These are phyloP conservation scores for Termitomyces sp. DNA, from an alignment of 768 basidiomycete genomes.

Conservation along the genomic window DNA sequence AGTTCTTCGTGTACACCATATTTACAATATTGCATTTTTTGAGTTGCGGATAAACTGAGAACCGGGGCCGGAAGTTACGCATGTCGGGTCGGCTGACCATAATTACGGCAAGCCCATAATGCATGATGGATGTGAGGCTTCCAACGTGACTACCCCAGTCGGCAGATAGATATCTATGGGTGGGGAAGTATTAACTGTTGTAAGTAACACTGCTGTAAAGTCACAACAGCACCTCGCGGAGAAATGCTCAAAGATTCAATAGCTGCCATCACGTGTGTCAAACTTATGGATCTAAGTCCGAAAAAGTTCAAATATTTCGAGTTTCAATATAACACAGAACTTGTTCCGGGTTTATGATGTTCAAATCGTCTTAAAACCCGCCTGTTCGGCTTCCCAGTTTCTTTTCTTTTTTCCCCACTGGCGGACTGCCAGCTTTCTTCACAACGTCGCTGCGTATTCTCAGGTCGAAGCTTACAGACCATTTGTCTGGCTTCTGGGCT, in stretches of 20 bases:
- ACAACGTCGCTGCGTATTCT: constrained; percentile 12
- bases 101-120: background rate
- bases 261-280: constrained; percentile 15
- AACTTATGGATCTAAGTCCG: constrained; percentile 9
- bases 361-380: constrained; percentile 11
- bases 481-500: constrained; percentile 14
- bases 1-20: constrained; percentile 5
- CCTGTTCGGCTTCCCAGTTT: background rate
- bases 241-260: background rate
- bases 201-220: background rate
- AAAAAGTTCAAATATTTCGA: constrained; percentile 9
- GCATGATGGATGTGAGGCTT: background rate
- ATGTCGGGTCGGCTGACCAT: constrained; percentile 12
- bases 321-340: constrained; percentile 6
- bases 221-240: background rate
- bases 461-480: constrained; percentile 7
- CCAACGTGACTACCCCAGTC: constrained; percentile 8
- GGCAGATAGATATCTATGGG: background rate
- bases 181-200: background rate
- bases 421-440: constrained; percentile 4
- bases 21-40: constrained; percentile 6
- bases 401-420: background rate
- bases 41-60: constrained; percentile 4
- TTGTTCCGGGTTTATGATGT: constrained; percentile 12
- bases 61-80: constrained; percentile 4